Percentiles rank a stretch among this genome's conserved stretches.
Conservation (phyloP, 2,329 filamentous ascomycete species). For the Ceratocystis harringtonii region DNA sequence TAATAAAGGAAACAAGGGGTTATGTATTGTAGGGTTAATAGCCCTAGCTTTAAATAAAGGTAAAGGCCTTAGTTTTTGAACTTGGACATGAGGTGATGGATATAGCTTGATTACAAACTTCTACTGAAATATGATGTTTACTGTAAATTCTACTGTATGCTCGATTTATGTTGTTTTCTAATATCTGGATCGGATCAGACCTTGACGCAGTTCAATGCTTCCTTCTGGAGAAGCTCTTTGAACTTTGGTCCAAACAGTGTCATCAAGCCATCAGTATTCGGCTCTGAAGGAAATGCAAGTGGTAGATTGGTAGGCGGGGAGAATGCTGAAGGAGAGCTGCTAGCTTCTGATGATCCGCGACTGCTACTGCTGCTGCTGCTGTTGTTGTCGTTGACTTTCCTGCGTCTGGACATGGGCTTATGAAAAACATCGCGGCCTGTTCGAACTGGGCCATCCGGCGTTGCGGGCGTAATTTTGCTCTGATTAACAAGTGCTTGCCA, state of each 20-base stretch:
- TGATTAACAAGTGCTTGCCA: slow-evolving; percentile 16
- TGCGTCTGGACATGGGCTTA: slow-evolving; percentile 16
- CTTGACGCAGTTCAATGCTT: slow-evolving; percentile 7
- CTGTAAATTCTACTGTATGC: not conserved
- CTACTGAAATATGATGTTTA: not conserved
- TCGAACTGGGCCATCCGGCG: slow-evolving; percentile 10
- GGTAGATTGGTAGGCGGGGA: slow-evolving; percentile 3
- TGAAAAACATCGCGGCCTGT: slow-evolving; percentile 15
- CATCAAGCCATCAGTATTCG: slow-evolving; percentile 9
- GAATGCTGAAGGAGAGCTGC: not conserved
- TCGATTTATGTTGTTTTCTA: not conserved
- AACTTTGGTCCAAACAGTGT: slow-evolving; percentile 10
- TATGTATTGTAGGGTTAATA: not conserved
- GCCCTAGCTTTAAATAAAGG: not conserved
- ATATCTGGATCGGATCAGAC: not conserved
- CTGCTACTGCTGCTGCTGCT: not conserved
- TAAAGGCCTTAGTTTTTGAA: not conserved
- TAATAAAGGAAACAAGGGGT: not conserved
- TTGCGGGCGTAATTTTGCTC: slow-evolving; percentile 16
- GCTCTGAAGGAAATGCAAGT: slow-evolving; percentile 13
- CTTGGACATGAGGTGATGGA: no score
- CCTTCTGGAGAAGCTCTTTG: slow-evolving; percentile 10
- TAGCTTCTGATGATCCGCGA: not conserved
- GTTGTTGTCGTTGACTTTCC: not conserved
- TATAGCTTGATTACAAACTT: not conserved